Evolutionary conservation across 345 rosid species (phyloP), one percentile per base, ranked within the genome.

Genomic region (Linum usitatissimum): DNA sequence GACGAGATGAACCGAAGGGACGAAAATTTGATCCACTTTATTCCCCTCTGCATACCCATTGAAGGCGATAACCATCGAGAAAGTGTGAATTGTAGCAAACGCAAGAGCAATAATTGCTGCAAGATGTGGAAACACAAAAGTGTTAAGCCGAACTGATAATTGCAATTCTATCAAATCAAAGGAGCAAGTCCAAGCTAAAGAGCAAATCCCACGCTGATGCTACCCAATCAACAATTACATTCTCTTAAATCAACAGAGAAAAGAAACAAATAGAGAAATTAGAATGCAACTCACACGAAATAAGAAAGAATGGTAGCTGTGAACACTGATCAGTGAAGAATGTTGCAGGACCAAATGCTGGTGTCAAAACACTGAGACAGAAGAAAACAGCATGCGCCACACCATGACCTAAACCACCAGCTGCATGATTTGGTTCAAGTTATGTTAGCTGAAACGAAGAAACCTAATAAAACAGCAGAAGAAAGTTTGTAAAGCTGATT

Each of bases 401-500:
- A 61, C 96, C 99, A 69, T 90, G 99, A 75, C 99, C 99, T 80
- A 90, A 80, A 70, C 99, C 99, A 67, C 99, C 99, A 86, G 99
- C 99, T 93, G 92, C 82, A 85, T n/a, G 55, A 77, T 67, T 68
- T 64, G 69, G 73, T 62, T 60, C 1, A 53, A 70, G 55, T 18
- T 54, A 65, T 66, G 73, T 70, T 57, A 78, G 69, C 60, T 59
- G 54, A 56, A 3, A 34, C 8, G 18, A 36, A 20, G 31, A 10
- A 45, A 45, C 51, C 15, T 13, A 57, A 42, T 23, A 23, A 23
- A 1, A 23, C 28, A 34, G 30, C 55, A 57, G 18, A 23, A 23
- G 28, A 23, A 23, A 23, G 28, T 23, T 45, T 55, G 57, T 13
- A 48, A 70, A 67, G 61, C 54, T 38, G 49, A 48, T 57, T 48